Conservation (phyloP, 768 basidiomycete species). For the Clitopilus passeckerianus region DNA sequence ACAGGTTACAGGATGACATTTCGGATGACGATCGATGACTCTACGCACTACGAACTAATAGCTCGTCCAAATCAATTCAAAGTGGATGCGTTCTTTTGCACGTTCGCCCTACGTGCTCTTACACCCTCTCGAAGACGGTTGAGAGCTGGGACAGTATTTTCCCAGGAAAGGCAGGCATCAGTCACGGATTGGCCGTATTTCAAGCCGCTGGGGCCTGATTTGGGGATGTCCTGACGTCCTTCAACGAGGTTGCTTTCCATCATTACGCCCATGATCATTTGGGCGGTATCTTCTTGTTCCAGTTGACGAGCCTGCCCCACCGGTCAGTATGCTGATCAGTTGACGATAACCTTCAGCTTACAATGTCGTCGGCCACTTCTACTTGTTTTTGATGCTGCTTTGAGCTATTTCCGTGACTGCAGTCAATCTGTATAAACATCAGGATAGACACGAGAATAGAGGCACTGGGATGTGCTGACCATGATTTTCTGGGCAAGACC, state of each 20-base stretch:
- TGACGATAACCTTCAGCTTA: conserved; percentile 29
- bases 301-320: conserved; percentile 56
- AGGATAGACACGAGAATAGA: neutral
- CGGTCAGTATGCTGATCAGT: conserved; percentile 10
- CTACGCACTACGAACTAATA: neutral
- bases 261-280: conserved; percentile 89
- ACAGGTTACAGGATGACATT: no score
- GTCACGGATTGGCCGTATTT: conserved; percentile 87
- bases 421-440: conserved; percentile 64
- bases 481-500: conserved; percentile 78
- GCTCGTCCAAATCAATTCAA: neutral
- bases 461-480: conserved; percentile 38
- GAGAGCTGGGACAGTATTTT: conserved; percentile 74
- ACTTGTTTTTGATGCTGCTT: conserved; percentile 90
- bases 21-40: no score
- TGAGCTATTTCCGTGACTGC: conserved; percentile 93
- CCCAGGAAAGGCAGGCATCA: conserved; percentile 89
- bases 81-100: neutral
- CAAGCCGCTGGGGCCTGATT: conserved; percentile 63
- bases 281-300: conserved; percentile 63
- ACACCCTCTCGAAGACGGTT: conserved; percentile 89
- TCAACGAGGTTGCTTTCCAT: conserved; percentile 89
- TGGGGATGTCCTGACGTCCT: conserved; percentile 81
- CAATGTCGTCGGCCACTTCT: conserved; percentile 88
- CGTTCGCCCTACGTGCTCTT: conserved; percentile 44